A percentile compares a stretch with the other conserved stretches of the same genome.
Conservation (phyloP, 306 rosid species). For the Amphicarpaea edgeworthii region DNA sequence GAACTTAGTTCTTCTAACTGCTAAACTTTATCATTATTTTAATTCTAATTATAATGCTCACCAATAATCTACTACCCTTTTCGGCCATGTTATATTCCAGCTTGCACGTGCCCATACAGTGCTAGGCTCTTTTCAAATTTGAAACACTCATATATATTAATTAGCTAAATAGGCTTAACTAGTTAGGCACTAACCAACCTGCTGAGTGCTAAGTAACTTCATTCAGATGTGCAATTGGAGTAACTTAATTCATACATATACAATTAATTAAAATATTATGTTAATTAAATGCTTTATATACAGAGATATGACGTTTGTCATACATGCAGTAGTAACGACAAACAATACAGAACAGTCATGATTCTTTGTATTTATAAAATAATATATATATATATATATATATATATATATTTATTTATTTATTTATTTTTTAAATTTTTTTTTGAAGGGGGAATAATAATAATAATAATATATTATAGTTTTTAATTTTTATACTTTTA, state of each 20-base stretch:
- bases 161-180: conserved; percentile 4
- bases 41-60: conserved; percentile 17
- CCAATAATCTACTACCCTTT: conserved; percentile 7
- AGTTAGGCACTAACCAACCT: conserved; percentile 30
- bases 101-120: conserved; percentile 5
- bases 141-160: conserved; percentile 2
- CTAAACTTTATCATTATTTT: not conserved
- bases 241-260: not conserved
- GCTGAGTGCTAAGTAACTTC: not conserved
- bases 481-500: not conserved
- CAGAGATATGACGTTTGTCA: conserved; percentile 1
- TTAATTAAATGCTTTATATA: not conserved
- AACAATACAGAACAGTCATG: not conserved
- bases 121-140: not conserved
- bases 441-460: too few relatives aligned
- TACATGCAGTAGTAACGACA: not conserved
- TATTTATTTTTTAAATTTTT: too few relatives aligned
- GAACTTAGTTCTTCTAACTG: conserved; percentile 24
- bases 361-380: too few relatives aligned
- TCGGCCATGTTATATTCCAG: not conserved
- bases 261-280: not conserved
- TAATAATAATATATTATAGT: not conserved
- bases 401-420: too few relatives aligned
- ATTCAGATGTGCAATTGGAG: not conserved
- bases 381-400: too few relatives aligned